Base-by-base conservation (phyloP, 352 stramenopile species). In the Globisporangium okanoganense region DNA sequence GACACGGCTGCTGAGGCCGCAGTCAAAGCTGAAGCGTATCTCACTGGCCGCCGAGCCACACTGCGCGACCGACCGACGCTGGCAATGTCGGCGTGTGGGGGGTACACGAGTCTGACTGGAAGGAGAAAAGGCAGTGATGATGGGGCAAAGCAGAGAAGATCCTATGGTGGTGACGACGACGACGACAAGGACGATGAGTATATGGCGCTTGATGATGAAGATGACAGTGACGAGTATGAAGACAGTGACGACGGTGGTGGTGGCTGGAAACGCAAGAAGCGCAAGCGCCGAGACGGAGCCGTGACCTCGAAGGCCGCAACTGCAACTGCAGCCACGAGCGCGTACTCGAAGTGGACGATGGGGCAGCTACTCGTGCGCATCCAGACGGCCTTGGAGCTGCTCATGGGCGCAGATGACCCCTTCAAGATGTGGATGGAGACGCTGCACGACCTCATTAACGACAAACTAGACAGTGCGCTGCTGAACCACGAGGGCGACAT, bases 301-400 rank as follows among this genome's bases (percentile, higher is more conserved):
- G 33, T n/a, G 3, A n/a, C 5, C 9, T 44, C 55, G 3, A 54
- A 40, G 31, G 33, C 24, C 0, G 24, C 8, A n/a, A 13, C 16
- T 13, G 0, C 51, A 47, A 20, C 16, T 22, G 60, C 40, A 18
- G 33, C 35, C 5, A 47, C 52, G 4, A 62, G 48, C 1, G n/a
- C 44, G 18, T 87, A 79, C 54, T 50, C 68, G 8, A 69, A 79
- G 20, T 87, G 75, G 77, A 82, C 75, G 3, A 80, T 87, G 35
- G 58, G 67, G 9, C 74, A 76, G 58, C 52, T 87, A 35, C 53
- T 87, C 16, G 58, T 52, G 16, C 68, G 56, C 5, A 74, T 87
- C 54, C 62, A 78, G 12, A 35, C 16, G n/a, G 47, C 77, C 31
- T 25, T 78, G 24, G 56, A 71, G 16, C 44, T 59, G 3, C 18